Evolutionary conservation across 2,329 filamentous ascomycete genomes (phyloP), one percentile per base, ranked within the genome.

Genomic region (Aspergillus viridinutans): DNA sequence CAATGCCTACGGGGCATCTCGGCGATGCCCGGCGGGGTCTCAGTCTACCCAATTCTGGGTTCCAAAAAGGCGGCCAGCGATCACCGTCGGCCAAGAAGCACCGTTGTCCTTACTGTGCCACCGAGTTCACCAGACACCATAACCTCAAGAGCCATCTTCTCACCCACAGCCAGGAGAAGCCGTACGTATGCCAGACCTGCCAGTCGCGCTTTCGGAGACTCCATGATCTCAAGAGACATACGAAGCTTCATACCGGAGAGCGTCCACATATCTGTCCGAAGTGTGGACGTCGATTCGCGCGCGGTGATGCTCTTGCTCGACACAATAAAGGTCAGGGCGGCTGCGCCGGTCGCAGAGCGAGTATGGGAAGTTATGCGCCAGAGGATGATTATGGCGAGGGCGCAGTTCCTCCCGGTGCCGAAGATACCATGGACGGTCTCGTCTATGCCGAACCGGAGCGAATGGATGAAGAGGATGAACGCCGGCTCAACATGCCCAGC

Each of bases 121-220:
- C 94, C 4, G 94, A 96, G 69, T 99, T 99, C 66, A 99, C 94
- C 28, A 86, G 94, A 48, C 94, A 97, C 71, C 94, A 97, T 72
- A 97, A 99, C 69, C 83, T 97, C 28, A 99, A 97, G 78, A 97
- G 92, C 65, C 94, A 99, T 77, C 83, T 99, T 56, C 84, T 99
- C 71, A 97, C 94, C 0, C 94, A 97, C 74, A 97, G 92, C 68
- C 93, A 99, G 80, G 94, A 99, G 74, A 99, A 99, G 76, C 94
- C 94, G 0, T 99, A 94, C 70, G 85, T 94, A 28, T 99, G 94
- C 71, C 87, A 90, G 60, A 91, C 90, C n/a, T 99, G 94, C 72
- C 85, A 93, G 66, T 90, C 94, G 74, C 87, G 93, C 53, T 99
- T 99, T 75, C 85, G 94, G 55, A 86, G 94, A 61, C 81, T 97